Percentiles rank a stretch among this genome's conserved stretches.
Conservation (phyloP, 768 basidiomycete species). For the Russula lepida region DNA sequence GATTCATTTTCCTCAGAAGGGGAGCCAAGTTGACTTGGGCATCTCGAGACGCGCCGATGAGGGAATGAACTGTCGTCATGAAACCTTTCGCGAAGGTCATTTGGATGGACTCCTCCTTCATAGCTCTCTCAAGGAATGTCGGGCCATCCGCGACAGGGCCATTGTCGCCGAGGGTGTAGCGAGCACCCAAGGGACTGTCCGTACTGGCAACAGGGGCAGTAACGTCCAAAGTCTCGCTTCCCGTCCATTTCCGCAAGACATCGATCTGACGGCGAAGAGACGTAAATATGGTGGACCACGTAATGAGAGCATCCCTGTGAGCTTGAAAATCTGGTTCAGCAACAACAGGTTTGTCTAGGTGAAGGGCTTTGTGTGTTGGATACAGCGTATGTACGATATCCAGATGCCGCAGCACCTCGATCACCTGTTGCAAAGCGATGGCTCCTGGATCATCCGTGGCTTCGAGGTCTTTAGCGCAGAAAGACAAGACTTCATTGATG, state of each 20-base stretch:
- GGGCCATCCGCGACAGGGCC: constrained; percentile 55
- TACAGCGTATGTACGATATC: constrained; percentile 83
- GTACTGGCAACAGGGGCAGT: constrained; percentile 66
- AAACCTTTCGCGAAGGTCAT: constrained; percentile 89
- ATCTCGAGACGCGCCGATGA: constrained; percentile 78
- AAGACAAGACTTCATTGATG: constrained; percentile 74
- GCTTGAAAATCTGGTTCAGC: constrained; percentile 58
- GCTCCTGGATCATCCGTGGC: constrained; percentile 32
- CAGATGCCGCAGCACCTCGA: constrained; percentile 59
- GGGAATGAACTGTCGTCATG: constrained; percentile 76
- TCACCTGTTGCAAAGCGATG: constrained; percentile 53
- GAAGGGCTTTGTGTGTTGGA: constrained; percentile 73
- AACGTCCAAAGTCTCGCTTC: constrained; percentile 84
- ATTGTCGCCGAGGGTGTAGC: constrained; percentile 24
- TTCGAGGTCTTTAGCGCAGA: constrained; percentile 47
- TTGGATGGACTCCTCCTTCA: constrained; percentile 96
- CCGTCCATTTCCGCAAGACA: constrained; percentile 87
- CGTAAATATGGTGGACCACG: constrained; percentile 84
- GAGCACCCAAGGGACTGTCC: constrained; percentile 39
- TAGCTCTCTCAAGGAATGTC: constrained; percentile 86
- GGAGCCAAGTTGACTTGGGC: constrained; percentile 75
- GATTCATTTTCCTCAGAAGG: constrained; percentile 77
- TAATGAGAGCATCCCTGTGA: constrained; percentile 83
- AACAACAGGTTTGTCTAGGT: constrained; percentile 67
- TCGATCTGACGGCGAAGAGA: constrained; percentile 77